Percentiles rank a stretch among this genome's conserved stretches.
Evolutionary conservation across 2,329 filamentous ascomycete genomes (phyloP).

Genomic region (Penicillium thymicola): DNA sequence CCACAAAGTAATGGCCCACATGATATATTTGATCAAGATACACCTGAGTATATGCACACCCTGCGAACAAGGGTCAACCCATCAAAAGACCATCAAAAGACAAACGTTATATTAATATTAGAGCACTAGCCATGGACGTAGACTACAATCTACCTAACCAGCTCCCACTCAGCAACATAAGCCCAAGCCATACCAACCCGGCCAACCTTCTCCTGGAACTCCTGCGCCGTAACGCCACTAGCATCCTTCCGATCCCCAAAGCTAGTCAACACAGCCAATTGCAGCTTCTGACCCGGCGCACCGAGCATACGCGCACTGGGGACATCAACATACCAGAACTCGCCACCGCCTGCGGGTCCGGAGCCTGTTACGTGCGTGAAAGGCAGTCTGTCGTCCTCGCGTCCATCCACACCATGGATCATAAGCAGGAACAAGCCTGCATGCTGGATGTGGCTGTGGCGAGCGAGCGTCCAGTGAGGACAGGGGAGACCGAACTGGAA

Average conservation of each 20-base stretch:
- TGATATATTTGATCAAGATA: not conserved
- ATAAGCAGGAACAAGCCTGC: slow-evolving; percentile 64
- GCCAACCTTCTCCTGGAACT: slow-evolving; percentile 49
- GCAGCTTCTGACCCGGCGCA: slow-evolving; percentile 64
- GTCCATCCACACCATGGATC: slow-evolving; percentile 64
- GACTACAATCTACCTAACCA: slow-evolving; percentile 35
- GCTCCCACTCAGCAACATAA: slow-evolving; percentile 54
- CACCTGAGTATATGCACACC: not conserved
- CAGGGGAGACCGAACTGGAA: slow-evolving; percentile 81
- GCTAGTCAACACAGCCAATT: slow-evolving; percentile 59
- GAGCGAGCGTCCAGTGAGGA: slow-evolving; percentile 73
- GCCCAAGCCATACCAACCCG: slow-evolving; percentile 50
- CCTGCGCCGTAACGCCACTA: slow-evolving; percentile 50
- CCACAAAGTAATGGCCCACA: too few relatives aligned
- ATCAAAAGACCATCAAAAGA: too few relatives aligned
- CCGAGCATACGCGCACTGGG: slow-evolving; percentile 60
- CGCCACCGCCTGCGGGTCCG: slow-evolving; percentile 61
- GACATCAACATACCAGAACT: slow-evolving; percentile 79
- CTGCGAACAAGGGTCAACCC: not conserved
- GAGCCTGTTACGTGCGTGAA: slow-evolving; percentile 53
- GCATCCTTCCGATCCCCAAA: slow-evolving; percentile 51
- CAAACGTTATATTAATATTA: not conserved
- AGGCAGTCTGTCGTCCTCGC: slow-evolving; percentile 64
- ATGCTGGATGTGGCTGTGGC: slow-evolving; percentile 57
- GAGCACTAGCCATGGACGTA: not conserved